Percentiles rank a stretch among this genome's conserved stretches.
phyloP scores from a whole-genome alignment of 2,329 filamentous ascomycete species.

The Fonsecaea erecta region DNA sequence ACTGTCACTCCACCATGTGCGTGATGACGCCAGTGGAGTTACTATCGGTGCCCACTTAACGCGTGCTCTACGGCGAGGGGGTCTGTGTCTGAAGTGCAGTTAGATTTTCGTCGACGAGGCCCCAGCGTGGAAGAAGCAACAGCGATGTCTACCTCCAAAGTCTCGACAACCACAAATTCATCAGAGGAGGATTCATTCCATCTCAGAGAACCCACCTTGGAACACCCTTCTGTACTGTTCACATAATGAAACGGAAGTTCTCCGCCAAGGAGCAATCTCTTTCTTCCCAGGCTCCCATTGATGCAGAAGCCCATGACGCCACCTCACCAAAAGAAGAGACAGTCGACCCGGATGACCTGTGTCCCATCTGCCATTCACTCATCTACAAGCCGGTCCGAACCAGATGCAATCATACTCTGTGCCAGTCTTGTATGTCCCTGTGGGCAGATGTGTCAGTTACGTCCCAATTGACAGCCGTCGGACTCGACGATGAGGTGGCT shows the following conservation, averaged over 20 bases:
- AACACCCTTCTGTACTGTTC: not conserved
- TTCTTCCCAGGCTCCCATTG: not conserved
- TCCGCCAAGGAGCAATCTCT: not conserved
- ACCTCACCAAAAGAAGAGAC: conserved; percentile 11
- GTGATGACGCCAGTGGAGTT: not conserved
- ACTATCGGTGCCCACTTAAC: not conserved
- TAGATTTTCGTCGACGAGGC: not conserved
- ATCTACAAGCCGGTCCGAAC: conserved; percentile 34
- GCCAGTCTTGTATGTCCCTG: conserved; percentile 34
- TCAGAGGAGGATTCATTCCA: not conserved
- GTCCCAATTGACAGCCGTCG: conserved; percentile 30
- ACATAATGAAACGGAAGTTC: conserved; percentile 6
- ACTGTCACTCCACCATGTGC: conserved; percentile 5
- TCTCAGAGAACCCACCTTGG: not conserved
- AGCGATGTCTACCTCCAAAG: not conserved
- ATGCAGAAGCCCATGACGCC: not conserved
- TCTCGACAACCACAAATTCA: conserved; percentile 1
- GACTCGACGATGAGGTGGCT: conserved; percentile 29
- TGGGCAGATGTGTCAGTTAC: conserved; percentile 37
- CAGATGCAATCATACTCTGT: conserved; percentile 33
- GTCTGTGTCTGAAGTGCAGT: not conserved
- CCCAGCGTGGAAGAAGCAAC: not conserved
- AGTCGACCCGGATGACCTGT: conserved; percentile 35
- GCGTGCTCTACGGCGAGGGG: not conserved
- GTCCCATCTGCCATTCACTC: conserved; percentile 34